Percentiles rank a stretch among this genome's conserved stretches.
Conservation (phyloP, 2,329 filamentous ascomycete genomes). For the Myotisia sp. region DNA sequence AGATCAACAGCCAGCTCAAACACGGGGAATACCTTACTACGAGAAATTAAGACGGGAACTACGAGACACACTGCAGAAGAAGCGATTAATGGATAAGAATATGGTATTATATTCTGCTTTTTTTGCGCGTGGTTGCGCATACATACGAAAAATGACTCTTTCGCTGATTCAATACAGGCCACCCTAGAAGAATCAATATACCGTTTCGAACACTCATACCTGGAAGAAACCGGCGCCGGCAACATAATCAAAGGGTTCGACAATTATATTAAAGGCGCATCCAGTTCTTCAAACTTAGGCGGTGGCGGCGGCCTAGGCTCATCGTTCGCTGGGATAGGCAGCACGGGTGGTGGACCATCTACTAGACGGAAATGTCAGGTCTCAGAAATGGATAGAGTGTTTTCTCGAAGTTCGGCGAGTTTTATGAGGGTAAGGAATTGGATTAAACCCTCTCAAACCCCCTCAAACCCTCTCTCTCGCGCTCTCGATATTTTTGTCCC, state of each 20-base stretch:
- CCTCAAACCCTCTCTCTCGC: not conserved
- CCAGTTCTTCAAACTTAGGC: slow-evolving; percentile 34
- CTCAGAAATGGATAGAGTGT: slow-evolving; percentile 34
- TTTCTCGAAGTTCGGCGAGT: slow-evolving; percentile 35
- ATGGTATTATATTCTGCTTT: too few species aligned
- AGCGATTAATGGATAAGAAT: slow-evolving; percentile 47
- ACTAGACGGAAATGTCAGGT: slow-evolving; percentile 33
- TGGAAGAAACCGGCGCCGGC: slow-evolving; percentile 73
- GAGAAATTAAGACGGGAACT: slow-evolving; percentile 56
- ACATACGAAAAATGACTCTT: not conserved
- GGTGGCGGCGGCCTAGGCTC: slow-evolving; percentile 12
- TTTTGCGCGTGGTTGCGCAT: too few species aligned
- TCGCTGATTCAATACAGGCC: slow-evolving; percentile 33
- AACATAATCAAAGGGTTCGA: slow-evolving; percentile 98
- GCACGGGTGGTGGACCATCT: slow-evolving; percentile 17
- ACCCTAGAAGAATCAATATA: slow-evolving; percentile 67
- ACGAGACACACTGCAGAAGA: slow-evolving; percentile 52
- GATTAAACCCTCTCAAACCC: too few species aligned
- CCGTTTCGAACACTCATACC: slow-evolving; percentile 70
- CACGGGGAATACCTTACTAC: slow-evolving; percentile 49
- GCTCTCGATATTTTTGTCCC: not conserved
- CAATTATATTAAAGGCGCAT: slow-evolving; percentile 85
- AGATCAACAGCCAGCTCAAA: slow-evolving; percentile 14
- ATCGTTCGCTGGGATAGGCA: slow-evolving; percentile 19
- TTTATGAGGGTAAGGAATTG: slow-evolving; percentile 34